Percentiles rank a stretch among this genome's conserved stretches.
These are phyloP conservation scores for Paraleonurus japonicus DNA, from an alignment of 257 asterid genomes.

Conservation along the genomic window DNA sequence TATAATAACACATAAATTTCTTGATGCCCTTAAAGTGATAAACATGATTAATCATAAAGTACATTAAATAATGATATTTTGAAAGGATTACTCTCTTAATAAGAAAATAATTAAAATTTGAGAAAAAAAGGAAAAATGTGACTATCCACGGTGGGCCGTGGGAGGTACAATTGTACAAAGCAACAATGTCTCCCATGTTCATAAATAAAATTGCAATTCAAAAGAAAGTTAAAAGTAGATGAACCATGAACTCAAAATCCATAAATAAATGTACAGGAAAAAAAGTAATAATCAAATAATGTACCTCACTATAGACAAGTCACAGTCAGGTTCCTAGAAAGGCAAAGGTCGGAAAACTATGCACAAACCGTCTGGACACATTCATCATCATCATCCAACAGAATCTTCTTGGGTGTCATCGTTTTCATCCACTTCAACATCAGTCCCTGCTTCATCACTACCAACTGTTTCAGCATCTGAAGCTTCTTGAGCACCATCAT, in stretches of 20 bases:
- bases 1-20: too few species aligned
- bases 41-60: too few species aligned
- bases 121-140: too few species aligned
- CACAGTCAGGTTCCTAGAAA: background rate
- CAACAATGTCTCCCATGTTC: background rate
- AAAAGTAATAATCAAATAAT: background rate
- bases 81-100: too few species aligned
- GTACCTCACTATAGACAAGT: slow-evolving; percentile 14
- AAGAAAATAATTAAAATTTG: too few species aligned
- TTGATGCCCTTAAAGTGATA: background rate
- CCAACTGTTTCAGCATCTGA: slow-evolving; percentile 61
- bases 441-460: slow-evolving; percentile 37
- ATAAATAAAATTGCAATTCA: background rate
- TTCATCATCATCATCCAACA: slow-evolving; percentile 31
- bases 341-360: background rate
- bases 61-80: too few species aligned
- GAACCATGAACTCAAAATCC: background rate
- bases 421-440: slow-evolving; percentile 50
- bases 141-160: too few species aligned
- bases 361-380: slow-evolving; percentile 13
- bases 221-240: background rate
- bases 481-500: slow-evolving; percentile 34
- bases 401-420: slow-evolving; percentile 70
- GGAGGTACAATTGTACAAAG: background rate
- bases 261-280: background rate